Evolutionary conservation across 1,284 basidiomycete species (phyloP).

Genomic region (Paramarasmius palmivorus): DNA sequence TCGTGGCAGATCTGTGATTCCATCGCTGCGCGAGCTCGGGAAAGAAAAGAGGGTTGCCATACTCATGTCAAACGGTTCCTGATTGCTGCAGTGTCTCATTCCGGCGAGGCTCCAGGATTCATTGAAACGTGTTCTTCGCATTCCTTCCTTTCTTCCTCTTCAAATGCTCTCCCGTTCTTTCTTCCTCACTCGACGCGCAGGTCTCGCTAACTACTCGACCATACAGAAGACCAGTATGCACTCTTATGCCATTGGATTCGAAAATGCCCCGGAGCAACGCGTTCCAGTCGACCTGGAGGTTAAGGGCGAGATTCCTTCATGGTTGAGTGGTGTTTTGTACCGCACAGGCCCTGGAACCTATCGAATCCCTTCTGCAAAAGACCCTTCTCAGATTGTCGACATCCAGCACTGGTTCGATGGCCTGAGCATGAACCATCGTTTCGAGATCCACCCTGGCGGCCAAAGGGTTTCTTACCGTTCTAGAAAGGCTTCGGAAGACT

Average conservation of each 20-base stretch:
- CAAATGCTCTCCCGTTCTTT: no score
- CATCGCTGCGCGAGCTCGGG: no score
- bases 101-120: no score
- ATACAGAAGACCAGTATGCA: slow-evolving; percentile 2
- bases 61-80: no score
- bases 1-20: no score
- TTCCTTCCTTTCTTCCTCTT: no score
- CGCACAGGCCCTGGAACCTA: slow-evolving; percentile 28
- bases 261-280: slow-evolving; percentile 12
- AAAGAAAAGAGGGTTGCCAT: no score
- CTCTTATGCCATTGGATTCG: slow-evolving; percentile 9
- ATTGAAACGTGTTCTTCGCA: no score
- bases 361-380: slow-evolving; percentile 16
- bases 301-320: slow-evolving; percentile 20
- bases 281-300: slow-evolving; percentile 12
- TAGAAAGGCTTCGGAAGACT: slow-evolving; percentile 17
- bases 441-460: slow-evolving; percentile 21
- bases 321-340: slow-evolving; percentile 25
- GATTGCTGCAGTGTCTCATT: no score
- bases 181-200: no score
- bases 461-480: slow-evolving; percentile 21
- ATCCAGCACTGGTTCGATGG: slow-evolving; percentile 29
- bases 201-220: no score
- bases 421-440: slow-evolving; percentile 25
- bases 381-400: slow-evolving; percentile 15